phyloP scores from a whole-genome alignment of 2,329 filamentous ascomycete species.

The Bretziella fagacearum region DNA sequence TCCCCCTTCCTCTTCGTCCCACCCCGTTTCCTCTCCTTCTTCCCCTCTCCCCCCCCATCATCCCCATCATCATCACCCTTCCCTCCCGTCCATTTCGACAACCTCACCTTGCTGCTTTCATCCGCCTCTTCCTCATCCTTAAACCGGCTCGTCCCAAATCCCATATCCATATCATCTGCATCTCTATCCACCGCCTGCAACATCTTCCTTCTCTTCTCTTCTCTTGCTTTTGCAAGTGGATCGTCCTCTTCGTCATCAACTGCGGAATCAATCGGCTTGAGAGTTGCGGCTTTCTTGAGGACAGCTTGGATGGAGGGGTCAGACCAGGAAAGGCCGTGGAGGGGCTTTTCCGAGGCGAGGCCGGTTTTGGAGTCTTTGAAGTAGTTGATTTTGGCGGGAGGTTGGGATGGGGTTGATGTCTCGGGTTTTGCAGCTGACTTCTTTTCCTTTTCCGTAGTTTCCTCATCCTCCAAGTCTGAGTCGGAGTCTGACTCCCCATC shows the following conservation, averaged over 20 bases:
- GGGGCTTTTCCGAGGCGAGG: conserved; percentile 35
- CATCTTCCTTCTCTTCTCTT: conserved; percentile 57
- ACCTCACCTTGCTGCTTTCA: conserved; percentile 40
- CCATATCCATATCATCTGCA: conserved; percentile 81
- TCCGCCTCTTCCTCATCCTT: conserved; percentile 71
- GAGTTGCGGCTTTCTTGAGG: conserved; percentile 63
- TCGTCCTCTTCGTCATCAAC: conserved; percentile 23
- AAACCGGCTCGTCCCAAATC: conserved; percentile 74
- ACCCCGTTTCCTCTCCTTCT: conserved; percentile 40
- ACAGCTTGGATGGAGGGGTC: conserved; percentile 71
- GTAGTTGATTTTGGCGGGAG: conserved; percentile 34
- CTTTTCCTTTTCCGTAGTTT: conserved; percentile 20
- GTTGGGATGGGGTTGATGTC: conserved; percentile 24
- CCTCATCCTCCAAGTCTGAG: conserved; percentile 27
- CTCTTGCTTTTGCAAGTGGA: conserved; percentile 35
- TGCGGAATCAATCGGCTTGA: conserved; percentile 32
- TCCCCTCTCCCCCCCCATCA: conserved; percentile 21
- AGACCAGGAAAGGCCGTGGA: conserved; percentile 38
- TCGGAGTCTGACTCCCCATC: conserved; percentile 21
- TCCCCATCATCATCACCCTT: conserved; percentile 33
- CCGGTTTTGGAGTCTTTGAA: conserved; percentile 42
- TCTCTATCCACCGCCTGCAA: conserved; percentile 60
- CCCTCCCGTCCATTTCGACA: conserved; percentile 46
- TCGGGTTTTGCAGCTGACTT: conserved; percentile 22
- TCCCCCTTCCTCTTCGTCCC: conserved; percentile 64